Conservation (phyloP, 2,329 filamentous ascomycete species). For the Trichoderma guizhouense region DNA sequence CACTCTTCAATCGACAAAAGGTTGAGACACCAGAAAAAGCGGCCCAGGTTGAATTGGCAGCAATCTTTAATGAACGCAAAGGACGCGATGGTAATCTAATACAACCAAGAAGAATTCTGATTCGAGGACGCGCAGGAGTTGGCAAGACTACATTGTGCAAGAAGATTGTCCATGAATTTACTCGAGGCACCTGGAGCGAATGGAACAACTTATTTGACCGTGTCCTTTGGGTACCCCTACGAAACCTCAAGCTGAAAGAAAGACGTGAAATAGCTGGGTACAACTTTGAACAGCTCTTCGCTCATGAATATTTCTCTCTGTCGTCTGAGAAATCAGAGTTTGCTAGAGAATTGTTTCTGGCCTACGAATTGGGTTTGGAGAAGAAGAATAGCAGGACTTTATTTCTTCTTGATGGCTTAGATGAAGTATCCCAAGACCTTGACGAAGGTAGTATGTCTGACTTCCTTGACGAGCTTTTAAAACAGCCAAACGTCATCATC, state of each 20-base stretch:
- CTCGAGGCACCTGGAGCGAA: constrained; percentile 19
- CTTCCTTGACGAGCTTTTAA: constrained; percentile 32
- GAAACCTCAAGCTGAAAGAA: constrained; percentile 29
- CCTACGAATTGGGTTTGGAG: constrained; percentile 1
- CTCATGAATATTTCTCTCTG: constrained; percentile 29
- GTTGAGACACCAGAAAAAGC: constrained; percentile 24
- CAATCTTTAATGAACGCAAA: constrained; percentile 29
- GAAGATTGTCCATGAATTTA: constrained; percentile 37
- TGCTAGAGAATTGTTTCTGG: constrained; percentile 21
- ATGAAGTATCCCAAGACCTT: constrained; percentile 36
- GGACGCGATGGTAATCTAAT: constrained; percentile 14
- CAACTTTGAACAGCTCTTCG: constrained; percentile 26
- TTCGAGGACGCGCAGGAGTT: constrained; percentile 34
- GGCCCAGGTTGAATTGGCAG: constrained; percentile 25
- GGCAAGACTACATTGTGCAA: constrained; percentile 40
- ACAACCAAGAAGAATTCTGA: constrained; percentile 32
- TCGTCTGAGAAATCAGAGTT: constrained; percentile 14
- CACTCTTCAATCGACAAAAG: constrained; percentile 26
- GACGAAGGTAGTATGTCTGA: constrained; percentile 16
- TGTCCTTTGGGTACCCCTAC: constrained; percentile 39
- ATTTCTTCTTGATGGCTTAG: constrained; percentile 43
- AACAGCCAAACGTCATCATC: constrained; percentile 36
- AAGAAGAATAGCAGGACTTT: constrained; percentile 28
- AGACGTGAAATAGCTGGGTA: constrained; percentile 18
- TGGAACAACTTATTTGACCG: constrained; percentile 31